Conservation (phyloP, 345 rosid genomes). For the Populus alba region DNA sequence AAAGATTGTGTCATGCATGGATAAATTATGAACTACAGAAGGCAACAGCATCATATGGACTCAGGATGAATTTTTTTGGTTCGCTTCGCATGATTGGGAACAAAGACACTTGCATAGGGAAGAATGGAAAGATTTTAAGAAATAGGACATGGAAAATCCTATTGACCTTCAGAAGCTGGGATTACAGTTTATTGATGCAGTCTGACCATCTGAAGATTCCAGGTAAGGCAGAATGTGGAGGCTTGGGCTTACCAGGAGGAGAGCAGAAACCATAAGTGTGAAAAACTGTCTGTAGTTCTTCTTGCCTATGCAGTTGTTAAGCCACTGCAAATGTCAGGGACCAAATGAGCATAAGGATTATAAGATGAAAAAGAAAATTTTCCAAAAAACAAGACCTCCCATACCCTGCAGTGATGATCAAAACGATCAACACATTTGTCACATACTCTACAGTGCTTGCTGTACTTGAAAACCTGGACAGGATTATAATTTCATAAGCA, state of each 20-base stretch:
- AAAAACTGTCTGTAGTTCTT: constrained; percentile 85
- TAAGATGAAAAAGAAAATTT: neutral
- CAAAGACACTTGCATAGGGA: neutral
- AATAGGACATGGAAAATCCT: neutral
- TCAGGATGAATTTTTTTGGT: too few species aligned
- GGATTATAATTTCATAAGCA: constrained; percentile 11
- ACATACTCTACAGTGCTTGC: constrained; percentile 97
- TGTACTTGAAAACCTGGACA: constrained; percentile 84
- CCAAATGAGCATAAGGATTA: constrained; percentile 16
- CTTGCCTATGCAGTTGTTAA: constrained; percentile 91
- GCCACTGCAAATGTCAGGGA: constrained; percentile 62
- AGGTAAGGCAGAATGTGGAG: constrained; percentile 20
- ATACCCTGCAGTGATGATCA: constrained; percentile 99
- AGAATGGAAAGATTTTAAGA: neutral
- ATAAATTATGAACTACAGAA: neutral
- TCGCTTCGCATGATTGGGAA: neutral
- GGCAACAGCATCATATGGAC: neutral
- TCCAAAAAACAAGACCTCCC: constrained; percentile 6
- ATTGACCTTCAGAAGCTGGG: neutral
- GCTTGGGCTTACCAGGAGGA: constrained; percentile 66
- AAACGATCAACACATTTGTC: constrained; percentile 91
- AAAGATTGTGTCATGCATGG: neutral
- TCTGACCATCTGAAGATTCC: constrained; percentile 23
- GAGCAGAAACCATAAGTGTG: constrained; percentile 82
- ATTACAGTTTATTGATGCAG: neutral